Evolutionary conservation across 306 rosid species (phyloP).

Genomic region (Crotalaria pallida): DNA sequence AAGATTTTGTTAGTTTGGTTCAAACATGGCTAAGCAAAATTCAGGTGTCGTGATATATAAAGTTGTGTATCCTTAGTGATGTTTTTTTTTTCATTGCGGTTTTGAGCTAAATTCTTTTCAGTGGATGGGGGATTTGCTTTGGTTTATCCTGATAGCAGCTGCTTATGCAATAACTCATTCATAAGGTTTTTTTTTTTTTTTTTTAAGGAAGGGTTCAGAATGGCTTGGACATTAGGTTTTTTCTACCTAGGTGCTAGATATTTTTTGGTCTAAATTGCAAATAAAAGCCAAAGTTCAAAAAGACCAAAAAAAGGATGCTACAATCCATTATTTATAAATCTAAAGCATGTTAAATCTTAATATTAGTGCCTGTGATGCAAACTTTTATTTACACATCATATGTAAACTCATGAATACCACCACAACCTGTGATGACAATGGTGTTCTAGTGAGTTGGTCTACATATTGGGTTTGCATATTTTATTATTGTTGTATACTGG

Average conservation of each 20-base stretch:
- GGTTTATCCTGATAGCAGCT: neutral
- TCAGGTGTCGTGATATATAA: constrained; percentile 40
- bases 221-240: neutral
- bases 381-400: no score
- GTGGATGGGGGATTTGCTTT: neutral
- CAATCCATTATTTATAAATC: neutral
- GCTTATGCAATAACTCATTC: neutral
- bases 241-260: neutral
- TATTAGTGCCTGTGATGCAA: no score
- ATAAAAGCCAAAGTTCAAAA: neutral
- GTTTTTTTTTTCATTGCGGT: neutral
- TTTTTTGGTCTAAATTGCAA: neutral
- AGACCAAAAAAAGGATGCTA: neutral
- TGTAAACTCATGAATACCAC: neutral
- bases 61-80: neutral
- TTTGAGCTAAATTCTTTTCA: neutral
- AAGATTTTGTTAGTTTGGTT: constrained; percentile 67
- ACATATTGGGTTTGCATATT: neutral
- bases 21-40: constrained; percentile 67
- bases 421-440: neutral
- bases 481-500: neutral
- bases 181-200: neutral
- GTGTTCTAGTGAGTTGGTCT: neutral
- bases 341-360: no score
- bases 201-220: neutral